Evolutionary conservation across 2,329 filamentous ascomycete genomes (phyloP).

Genomic region (Aspergillus glaucus): DNA sequence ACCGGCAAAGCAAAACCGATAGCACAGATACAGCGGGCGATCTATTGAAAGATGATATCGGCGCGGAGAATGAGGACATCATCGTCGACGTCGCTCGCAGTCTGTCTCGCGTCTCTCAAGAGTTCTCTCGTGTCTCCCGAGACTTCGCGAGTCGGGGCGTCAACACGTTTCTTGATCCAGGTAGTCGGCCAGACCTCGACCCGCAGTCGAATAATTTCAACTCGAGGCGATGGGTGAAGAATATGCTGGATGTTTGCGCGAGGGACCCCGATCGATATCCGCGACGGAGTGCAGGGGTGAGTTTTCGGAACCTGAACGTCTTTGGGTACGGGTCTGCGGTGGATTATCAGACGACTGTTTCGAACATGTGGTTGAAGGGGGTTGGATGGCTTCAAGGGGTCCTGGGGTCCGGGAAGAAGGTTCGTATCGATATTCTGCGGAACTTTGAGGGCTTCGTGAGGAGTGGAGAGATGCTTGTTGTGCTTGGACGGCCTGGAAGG

Average conservation of each 20-base stretch:
- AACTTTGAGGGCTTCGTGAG: slow-evolving; percentile 58
- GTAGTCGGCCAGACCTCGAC: slow-evolving; percentile 33
- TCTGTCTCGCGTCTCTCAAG: slow-evolving; percentile 24
- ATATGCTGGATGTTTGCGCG: slow-evolving; percentile 28
- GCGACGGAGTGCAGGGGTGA: slow-evolving; percentile 32
- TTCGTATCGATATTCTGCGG: slow-evolving; percentile 53
- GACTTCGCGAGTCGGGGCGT: slow-evolving; percentile 9
- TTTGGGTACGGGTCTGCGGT: slow-evolving; percentile 39
- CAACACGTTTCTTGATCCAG: slow-evolving; percentile 33
- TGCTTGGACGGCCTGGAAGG: slow-evolving; percentile 46
- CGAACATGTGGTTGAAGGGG: slow-evolving; percentile 37
- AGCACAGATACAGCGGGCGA: neutral
- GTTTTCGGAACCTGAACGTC: slow-evolving; percentile 40
- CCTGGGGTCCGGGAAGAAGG: slow-evolving; percentile 26
- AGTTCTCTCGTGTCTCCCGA: slow-evolving; percentile 3
- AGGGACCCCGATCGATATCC: slow-evolving; percentile 27
- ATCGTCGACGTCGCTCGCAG: slow-evolving; percentile 25
- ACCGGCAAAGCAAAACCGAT: slow-evolving; percentile 14
- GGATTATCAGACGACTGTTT: slow-evolving; percentile 41
- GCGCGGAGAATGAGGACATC: slow-evolving; percentile 15
- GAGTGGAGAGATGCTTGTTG: slow-evolving; percentile 51
- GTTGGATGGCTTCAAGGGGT: slow-evolving; percentile 20
- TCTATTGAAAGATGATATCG: slow-evolving; percentile 16
- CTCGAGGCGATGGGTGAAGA: slow-evolving; percentile 41
- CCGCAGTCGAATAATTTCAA: slow-evolving; percentile 38